These are phyloP conservation scores for Castanopsis chinensis DNA, from an alignment of 306 rosid genomes.

Conservation along the genomic window DNA sequence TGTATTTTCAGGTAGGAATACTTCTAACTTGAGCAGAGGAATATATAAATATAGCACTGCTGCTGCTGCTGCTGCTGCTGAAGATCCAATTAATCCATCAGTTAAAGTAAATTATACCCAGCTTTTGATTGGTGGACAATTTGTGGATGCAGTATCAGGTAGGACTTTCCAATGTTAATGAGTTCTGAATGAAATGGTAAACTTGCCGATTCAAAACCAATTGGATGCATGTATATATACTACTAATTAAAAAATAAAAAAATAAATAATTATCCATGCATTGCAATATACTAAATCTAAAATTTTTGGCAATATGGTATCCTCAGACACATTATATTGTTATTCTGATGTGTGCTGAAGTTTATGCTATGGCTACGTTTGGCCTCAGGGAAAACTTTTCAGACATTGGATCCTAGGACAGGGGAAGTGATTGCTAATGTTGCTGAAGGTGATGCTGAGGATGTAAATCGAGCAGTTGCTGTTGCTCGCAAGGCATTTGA, in stretches of 20 bases:
- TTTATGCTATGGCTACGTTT: neutral
- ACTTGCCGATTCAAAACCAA: too few species aligned
- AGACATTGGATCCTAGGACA: slow-evolving; percentile 79
- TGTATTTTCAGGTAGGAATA: slow-evolving; percentile 45
- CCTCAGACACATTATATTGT: neutral
- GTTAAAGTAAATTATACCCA: slow-evolving; percentile 50
- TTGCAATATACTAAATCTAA: neutral
- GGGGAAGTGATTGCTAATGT: slow-evolving; percentile 84
- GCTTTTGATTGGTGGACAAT: slow-evolving; percentile 76
- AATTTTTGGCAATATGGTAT: too few species aligned
- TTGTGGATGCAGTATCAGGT: slow-evolving; percentile 89
- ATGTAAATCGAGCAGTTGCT: slow-evolving; percentile 77
- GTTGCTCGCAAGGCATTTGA: slow-evolving; percentile 91
- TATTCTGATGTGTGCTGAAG: neutral
- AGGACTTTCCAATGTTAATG: neutral
- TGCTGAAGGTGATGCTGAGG: slow-evolving; percentile 83
- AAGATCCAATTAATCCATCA: slow-evolving; percentile 61
- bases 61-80: slow-evolving; percentile 50
- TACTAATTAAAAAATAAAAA: too few species aligned
- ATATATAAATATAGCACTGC: slow-evolving; percentile 54
- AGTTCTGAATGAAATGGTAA: too few species aligned
- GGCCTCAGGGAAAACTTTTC: slow-evolving; percentile 69
- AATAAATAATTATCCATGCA: neutral
- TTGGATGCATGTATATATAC: too few species aligned
- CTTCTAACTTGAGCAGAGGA: slow-evolving; percentile 28